Evolutionary conservation across 1,284 basidiomycete genomes (phyloP), one percentile per base, ranked within the genome.

Genomic region (Neolentinus lepideus): DNA sequence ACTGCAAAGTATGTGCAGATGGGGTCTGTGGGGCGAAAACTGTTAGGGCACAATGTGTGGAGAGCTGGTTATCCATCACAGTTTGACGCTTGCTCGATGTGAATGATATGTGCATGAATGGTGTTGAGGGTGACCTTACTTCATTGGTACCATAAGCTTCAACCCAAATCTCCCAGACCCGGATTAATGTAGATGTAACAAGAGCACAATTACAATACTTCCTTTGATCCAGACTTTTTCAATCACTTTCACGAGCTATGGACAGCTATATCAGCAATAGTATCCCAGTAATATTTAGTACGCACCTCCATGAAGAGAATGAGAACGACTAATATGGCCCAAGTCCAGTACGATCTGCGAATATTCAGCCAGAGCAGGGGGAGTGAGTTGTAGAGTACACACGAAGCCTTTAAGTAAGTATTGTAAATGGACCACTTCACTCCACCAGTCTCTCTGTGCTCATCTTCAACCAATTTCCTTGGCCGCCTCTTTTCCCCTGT

Each of bases 351-450:
- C n/a, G 76, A 84, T 27, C 80, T 88, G 67, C 45, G 22, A n/a
- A n/a, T 24, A 12, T 33, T 25, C 10, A 26, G 51, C n/a, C 51
- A 24, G 50, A n/a, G 19, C 14, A 6, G 24, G 9, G 26, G 2
- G 11, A 33, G 31, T 2, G 46, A 1, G 31, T 19, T 45, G 1
- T 27, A 24, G 43, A 25, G 38, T 1, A 65, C 65, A 59, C 57
- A 84, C 81, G 84, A 85, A 45, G 84, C 85, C 62, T 79, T 76
- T 56, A 94, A 73, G 66, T 93, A 93, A 12, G 81, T 85, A 59
- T 85, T 83, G 66, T 94, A 94, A 46, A 92, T 85, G 1, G 69
- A 66, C 85, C 86, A 89, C 64, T 91, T 90, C 35, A 94, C 90
- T 53, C 81, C 79, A 1, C 90, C 90, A 1, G 77, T 75, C 45